These are phyloP conservation scores for Rhamnella rubrinervis DNA, from an alignment of 331 rosid species.

Conservation along the genomic window DNA sequence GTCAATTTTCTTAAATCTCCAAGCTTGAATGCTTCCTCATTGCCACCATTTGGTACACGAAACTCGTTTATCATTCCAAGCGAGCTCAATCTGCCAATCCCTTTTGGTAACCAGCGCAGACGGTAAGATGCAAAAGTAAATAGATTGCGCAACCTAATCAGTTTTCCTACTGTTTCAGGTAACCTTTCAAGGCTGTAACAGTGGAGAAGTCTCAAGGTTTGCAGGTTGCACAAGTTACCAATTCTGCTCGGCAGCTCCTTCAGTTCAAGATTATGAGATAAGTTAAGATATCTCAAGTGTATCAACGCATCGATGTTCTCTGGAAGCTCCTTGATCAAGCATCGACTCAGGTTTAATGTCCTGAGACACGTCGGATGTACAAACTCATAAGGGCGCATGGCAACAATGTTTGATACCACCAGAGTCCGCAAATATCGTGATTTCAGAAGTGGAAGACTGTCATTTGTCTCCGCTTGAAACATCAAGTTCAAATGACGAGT, in stretches of 20 bases:
- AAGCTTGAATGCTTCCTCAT: neutral
- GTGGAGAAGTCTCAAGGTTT: neutral
- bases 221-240: slow-evolving; percentile 7
- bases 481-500: slow-evolving; percentile 15
- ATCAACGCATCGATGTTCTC: neutral
- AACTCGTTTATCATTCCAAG: neutral
- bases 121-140: neutral
- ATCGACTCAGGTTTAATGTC: slow-evolving; percentile 16
- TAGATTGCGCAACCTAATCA: neutral
- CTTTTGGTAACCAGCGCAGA: neutral
- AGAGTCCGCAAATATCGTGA: slow-evolving; percentile 1
- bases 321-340: slow-evolving; percentile 1
- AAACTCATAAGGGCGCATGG: neutral
- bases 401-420: neutral
- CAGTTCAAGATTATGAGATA: neutral
- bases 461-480: neutral
- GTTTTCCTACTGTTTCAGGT: slow-evolving; percentile 8
- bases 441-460: neutral
- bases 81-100: neutral
- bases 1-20: slow-evolving; percentile 9
- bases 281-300: slow-evolving; percentile 22
- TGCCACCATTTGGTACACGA: neutral
- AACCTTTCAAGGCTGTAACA: neutral
- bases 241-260: neutral
- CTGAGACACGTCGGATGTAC: neutral